A percentile compares a stretch with the other conserved stretches of the same genome.
These are phyloP conservation scores for Flaveria brownii DNA, from an alignment of 129 eudicot species.

Conservation along the genomic window DNA sequence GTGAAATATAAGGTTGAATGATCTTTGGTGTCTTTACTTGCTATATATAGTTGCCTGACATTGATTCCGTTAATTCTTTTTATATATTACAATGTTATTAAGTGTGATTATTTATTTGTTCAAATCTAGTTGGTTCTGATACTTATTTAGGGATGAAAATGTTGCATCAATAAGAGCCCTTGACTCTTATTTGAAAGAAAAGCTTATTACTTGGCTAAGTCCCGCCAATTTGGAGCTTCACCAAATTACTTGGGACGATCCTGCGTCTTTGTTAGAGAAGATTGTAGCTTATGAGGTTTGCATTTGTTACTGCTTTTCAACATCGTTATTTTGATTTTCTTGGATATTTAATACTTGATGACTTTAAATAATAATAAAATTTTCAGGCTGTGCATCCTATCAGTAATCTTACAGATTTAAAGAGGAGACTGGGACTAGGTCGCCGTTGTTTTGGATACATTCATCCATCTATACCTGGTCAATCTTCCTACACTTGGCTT, in stretches of 20 bases:
- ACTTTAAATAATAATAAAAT: slow-evolving; percentile 16
- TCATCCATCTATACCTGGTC: slow-evolving; percentile 97
- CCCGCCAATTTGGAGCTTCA: slow-evolving; percentile 95
- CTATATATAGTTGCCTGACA: slow-evolving; percentile 15
- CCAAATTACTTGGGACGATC: slow-evolving; percentile 91
- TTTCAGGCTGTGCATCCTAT: slow-evolving; percentile 97
- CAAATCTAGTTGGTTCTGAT: slow-evolving; percentile 7
- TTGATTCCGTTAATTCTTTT: background rate
- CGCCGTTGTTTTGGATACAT: slow-evolving; percentile 96
- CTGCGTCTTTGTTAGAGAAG: slow-evolving; percentile 95
- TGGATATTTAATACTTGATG: background rate
- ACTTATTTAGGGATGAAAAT: slow-evolving; percentile 68
- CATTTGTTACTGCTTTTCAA: slow-evolving; percentile 13
- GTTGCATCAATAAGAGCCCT: slow-evolving; percentile 77
- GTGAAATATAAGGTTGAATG: background rate
- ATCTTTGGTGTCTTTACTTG: slow-evolving; percentile 8
- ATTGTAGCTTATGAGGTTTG: slow-evolving; percentile 90
- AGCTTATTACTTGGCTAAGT: slow-evolving; percentile 91
- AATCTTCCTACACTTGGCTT: slow-evolving; percentile 24
- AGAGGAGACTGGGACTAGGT: slow-evolving; percentile 87
- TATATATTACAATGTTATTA: slow-evolving; percentile 3
- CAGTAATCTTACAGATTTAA: slow-evolving; percentile 87
- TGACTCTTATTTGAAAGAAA: slow-evolving; percentile 88
- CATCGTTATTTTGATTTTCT: background rate
- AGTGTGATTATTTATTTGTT: slow-evolving; percentile 12